phyloP scores from a whole-genome alignment of 192 early-diverging fungal genomes.

The Coemansia sp. region DNA sequence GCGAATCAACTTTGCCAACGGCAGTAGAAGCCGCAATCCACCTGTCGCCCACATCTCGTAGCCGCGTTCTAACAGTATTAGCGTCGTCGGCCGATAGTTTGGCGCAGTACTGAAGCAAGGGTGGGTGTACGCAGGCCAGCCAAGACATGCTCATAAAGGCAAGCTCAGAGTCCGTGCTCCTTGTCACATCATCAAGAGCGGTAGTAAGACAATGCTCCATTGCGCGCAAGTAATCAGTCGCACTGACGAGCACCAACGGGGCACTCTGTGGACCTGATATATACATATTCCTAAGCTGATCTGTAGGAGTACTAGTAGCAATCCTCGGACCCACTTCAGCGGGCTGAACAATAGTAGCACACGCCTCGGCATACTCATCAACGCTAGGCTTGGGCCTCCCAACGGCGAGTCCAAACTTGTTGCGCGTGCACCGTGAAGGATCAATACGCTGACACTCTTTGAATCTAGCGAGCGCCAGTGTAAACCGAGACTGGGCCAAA shows the following conservation, averaged over 20 bases:
- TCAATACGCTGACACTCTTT: constrained; percentile 29
- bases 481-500: constrained; percentile 25
- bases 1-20: background rate
- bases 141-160: constrained; percentile 9
- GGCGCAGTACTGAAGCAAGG: constrained; percentile 17
- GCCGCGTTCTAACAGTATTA: background rate
- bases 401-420: constrained; percentile 20
- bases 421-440: constrained; percentile 8
- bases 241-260: constrained; percentile 2
- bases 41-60: constrained; percentile 1
- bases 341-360: constrained; percentile 14
- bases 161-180: background rate
- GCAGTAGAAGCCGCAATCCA: constrained; percentile 10
- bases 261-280: constrained; percentile 8
- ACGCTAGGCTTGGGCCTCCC: constrained; percentile 19
- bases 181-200: background rate
- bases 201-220: constrained; percentile 12
- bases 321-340: background rate
- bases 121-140: constrained; percentile 26
- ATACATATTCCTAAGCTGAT: constrained; percentile 17
- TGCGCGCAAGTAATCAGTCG: constrained; percentile 19
- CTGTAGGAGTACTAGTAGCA: constrained; percentile 16
- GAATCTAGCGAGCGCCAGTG: constrained; percentile 22
- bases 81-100: background rate
- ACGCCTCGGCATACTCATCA: constrained; percentile 40